Evolutionary conservation across 331 rosid species (phyloP), one percentile per base, ranked within the genome.

Genomic region (Quercus lobata): DNA sequence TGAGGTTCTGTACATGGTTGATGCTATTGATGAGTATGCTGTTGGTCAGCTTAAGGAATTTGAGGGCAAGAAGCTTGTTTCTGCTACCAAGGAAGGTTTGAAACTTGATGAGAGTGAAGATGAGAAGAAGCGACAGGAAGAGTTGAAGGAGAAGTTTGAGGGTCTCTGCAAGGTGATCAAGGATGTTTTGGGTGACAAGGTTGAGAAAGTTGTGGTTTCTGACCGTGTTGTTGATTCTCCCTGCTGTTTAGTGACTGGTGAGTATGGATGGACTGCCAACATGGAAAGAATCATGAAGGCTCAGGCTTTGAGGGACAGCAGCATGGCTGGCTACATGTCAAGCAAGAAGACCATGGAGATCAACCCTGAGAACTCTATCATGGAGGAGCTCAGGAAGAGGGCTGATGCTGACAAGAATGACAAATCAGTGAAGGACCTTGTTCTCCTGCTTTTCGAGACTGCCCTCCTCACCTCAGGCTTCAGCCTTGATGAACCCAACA

Each of bases 201-300:
- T 92, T 0, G 97, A 92, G 88, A 92, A 92, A 58, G 97, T 92
- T n/a, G 81, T 92, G 10, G 97, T 92, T 0, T 93, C 97, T 46
- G 97, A 92, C 82, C 94, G 94, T 16, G 97, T 92, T 17, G 97
- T 92, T 0, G 93, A 92, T 32, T 92, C 97, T 14, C 94, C 97
- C 0, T 92, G 97, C 90, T 92, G 97, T 88, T 68, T 92, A 5
- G 97, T 92, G 53, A 92, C 97, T 1, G 97, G 97, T 0, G 97
- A 92, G 77, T 92, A 92, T n/a, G 94, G 97, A 0, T 92, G 97
- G 97, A 92, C 97, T 0, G 97, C 97, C 2, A 92, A 92, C 71
- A 92, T 92, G 97, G 97, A 92, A 58, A 88, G 97, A 81, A 92
- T 92, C 37, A 92, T 92, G 97, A 92, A 92, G 57, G 97, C 97